A percentile compares a stretch with the other conserved stretches of the same genome.
These are phyloP conservation scores for Berberis thunbergii DNA, from an alignment of 164 flowering plant genomes.

Conservation along the genomic window DNA sequence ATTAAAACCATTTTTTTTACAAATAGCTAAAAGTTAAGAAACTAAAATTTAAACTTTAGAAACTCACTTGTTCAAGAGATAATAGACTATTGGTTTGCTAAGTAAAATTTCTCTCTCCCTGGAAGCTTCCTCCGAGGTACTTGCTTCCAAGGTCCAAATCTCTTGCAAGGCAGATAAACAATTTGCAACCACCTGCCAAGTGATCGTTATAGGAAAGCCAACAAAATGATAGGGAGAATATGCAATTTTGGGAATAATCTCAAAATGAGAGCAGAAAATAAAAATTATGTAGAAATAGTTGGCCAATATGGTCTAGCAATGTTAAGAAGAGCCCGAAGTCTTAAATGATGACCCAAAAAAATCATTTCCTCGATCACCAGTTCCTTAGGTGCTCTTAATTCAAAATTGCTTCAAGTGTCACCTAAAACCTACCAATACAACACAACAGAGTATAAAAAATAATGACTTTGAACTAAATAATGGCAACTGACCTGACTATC, in stretches of 20 bases:
- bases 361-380: no score
- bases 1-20: no score
- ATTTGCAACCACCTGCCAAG: constrained; percentile 84
- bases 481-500: constrained; percentile 62
- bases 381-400: no score
- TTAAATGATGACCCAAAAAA: no score
- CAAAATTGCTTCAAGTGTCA: no score
- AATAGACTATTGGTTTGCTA: constrained; percentile 81
- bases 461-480: background rate
- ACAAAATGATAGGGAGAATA: background rate
- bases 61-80: constrained; percentile 70
- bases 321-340: no score
- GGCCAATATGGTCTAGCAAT: no score
- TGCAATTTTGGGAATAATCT: background rate
- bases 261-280: background rate
- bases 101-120: constrained; percentile 75
- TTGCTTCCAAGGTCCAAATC: constrained; percentile 80
- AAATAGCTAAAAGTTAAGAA: no score
- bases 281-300: no score
- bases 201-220: no score
- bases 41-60: background rate
- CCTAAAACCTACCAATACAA: background rate
- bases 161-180: constrained; percentile 87
- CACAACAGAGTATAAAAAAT: background rate
- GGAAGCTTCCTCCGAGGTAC: constrained; percentile 81